phyloP scores from a whole-genome alignment of 2,329 filamentous ascomycete species.

The Fusarium sp. region DNA sequence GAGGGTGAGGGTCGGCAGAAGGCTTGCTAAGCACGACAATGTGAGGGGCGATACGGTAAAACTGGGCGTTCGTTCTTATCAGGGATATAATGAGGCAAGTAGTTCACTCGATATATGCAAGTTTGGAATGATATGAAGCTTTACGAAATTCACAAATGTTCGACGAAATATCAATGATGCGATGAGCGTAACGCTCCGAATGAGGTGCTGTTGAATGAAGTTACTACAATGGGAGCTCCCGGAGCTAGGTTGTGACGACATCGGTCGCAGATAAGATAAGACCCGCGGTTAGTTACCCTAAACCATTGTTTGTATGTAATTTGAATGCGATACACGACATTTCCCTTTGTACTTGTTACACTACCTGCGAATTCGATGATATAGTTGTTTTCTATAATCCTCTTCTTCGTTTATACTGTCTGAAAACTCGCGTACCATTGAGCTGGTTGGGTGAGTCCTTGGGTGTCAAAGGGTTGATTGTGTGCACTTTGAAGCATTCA shows the following conservation, averaged over 20 bases:
- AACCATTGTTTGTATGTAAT: not conserved
- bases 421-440: not conserved
- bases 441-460: not conserved
- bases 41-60: conserved; percentile 22
- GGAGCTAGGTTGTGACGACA: conserved; percentile 43
- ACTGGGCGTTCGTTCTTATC: not conserved
- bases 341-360: not conserved
- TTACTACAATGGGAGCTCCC: conserved; percentile 19
- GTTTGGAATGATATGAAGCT: not conserved
- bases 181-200: conserved; percentile 18
- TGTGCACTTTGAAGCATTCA: not conserved
- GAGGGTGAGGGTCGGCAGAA: not conserved
- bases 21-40: conserved; percentile 39
- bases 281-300: conserved; percentile 18
- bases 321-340: not conserved
- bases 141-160: not conserved
- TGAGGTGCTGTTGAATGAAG: conserved; percentile 17
- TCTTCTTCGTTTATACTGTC: not conserved
- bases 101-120: conserved; percentile 13
- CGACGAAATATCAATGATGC: conserved; percentile 35
- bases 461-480: not conserved
- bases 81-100: not conserved
- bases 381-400: not conserved
- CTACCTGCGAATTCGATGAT: not conserved
- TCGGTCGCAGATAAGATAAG: conserved; percentile 43